A percentile compares a stretch with the other conserved stretches of the same genome.
Conservation (phyloP, 1,284 basidiomycete species). For the Puccinia brachypodii region DNA sequence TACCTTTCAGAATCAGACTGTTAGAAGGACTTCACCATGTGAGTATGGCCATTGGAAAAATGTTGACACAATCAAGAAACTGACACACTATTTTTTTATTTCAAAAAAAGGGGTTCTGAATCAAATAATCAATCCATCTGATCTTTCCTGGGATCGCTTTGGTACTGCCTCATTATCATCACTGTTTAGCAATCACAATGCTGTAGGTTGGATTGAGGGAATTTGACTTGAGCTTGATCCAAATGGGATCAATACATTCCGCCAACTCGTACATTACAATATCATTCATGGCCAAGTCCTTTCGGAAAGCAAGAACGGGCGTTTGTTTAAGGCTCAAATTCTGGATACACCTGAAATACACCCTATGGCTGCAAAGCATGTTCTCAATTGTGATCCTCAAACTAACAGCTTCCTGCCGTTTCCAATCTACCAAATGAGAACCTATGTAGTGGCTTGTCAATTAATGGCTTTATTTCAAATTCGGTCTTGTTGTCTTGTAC, state of each 20-base stretch:
- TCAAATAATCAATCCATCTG: background rate
- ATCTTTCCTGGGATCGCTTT: constrained; percentile 9
- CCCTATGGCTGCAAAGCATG: background rate
- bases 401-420: background rate
- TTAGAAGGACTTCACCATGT: background rate
- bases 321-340: background rate
- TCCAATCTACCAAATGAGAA: background rate
- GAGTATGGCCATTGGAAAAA: background rate
- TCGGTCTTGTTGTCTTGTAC: background rate
- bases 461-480: background rate
- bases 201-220: background rate
- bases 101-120: background rate
- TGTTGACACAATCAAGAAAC: background rate
- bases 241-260: background rate
- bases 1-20: background rate
- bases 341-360: background rate
- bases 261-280: background rate
- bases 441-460: background rate
- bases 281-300: background rate
- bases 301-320: background rate
- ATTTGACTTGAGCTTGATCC: background rate
- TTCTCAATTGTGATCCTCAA: background rate
- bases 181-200: background rate
- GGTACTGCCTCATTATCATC: background rate
- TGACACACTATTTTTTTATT: background rate